Evolutionary conservation across 176 grass and related monocot genomes (phyloP), one percentile per base, ranked within the genome.

Genomic region (Neostapfia colusana): DNA sequence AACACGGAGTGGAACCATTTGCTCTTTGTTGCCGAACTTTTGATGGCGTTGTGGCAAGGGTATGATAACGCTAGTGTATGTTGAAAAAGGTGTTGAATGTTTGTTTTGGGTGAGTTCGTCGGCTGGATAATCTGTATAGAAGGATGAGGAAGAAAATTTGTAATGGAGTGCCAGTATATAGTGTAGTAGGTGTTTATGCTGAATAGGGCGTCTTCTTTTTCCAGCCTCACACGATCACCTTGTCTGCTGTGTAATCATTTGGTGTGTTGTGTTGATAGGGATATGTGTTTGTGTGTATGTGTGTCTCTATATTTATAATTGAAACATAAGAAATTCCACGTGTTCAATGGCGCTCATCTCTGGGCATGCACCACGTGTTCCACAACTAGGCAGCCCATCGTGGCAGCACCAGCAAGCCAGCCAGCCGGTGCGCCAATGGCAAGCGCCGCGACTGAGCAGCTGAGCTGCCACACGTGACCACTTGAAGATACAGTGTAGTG

Each of bases 151-250:
- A 24, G 46, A 74, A n/a, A 41, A 16, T 2, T 1, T 31, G 48
- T 73, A 66, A 46, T 73, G 26, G 16, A 56, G 70, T 72, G 67
- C 27, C 24, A 17, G 82, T 84, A 37, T 65, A 78, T 84, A 78
- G 25, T 65, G 57, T 72, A 72, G 57, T 72, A 72, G 57, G 15
- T 56, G 35, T 6, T 64, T 44, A 44, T 44, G 66, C 23, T 45
- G 55, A 10, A 63, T 35, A 14, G 6, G 41, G 4, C 54, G 10
- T 53, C 63, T 43, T 43, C 18, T 0, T 71, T 42, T n/a, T n/a
- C 17, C 7, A 49, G 63, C 15, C 6, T 58, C 23, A 0, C 9
- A 18, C 3, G 17, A 15, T 28, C 10, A 1, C 80, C 20, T 36
- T 56, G 31, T 31, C 2, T 26, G 2, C 6, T 5, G 11, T 60